A percentile compares a stretch with the other conserved stretches of the same genome.
Evolutionary conservation across 2,329 filamentous ascomycete genomes (phyloP).

Genomic region (Fusarium sp.): DNA sequence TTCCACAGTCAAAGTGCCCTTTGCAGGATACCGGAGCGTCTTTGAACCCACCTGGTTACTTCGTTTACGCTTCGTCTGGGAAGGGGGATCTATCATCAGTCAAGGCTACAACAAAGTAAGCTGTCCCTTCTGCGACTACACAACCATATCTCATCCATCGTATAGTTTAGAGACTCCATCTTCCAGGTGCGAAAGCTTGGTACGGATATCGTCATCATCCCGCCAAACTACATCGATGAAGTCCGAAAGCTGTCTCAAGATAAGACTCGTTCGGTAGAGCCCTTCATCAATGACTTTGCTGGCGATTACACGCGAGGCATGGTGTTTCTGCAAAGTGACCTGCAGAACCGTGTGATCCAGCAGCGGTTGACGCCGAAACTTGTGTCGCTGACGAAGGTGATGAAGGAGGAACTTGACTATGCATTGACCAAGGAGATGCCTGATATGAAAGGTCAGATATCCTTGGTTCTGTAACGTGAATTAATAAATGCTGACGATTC

Average conservation of each 20-base stretch:
- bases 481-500: accelerated
- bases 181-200: background rate
- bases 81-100: background rate
- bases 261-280: background rate
- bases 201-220: background rate
- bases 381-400: background rate
- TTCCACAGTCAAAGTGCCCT: background rate
- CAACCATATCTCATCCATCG: accelerated
- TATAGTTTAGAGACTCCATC: background rate
- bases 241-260: background rate
- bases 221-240: background rate
- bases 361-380: background rate
- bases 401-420: background rate
- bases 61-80: background rate
- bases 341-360: background rate
- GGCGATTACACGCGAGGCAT: background rate
- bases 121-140: accelerated
- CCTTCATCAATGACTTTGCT: background rate
- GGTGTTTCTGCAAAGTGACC: background rate
- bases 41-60: background rate
- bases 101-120: background rate
- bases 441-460: background rate
- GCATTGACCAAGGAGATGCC: background rate
- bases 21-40: background rate
- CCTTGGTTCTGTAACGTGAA: too few relatives aligned